Base-by-base conservation (phyloP, 2,329 filamentous ascomycete species). In the Fusarium dlaminii region DNA sequence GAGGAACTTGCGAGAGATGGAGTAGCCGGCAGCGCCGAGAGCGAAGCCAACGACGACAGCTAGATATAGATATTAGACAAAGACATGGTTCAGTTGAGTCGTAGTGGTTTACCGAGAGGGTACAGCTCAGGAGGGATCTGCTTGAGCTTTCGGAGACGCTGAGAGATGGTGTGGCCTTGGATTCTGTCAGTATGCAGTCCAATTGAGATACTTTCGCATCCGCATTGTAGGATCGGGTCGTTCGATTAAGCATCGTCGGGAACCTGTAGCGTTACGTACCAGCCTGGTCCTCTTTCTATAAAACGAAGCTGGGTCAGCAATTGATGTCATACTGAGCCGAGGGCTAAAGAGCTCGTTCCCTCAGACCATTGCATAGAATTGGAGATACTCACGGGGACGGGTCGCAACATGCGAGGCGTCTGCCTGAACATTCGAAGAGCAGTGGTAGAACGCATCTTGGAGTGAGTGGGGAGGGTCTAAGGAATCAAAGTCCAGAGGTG, bases 151-250 rank as follows among this genome's bases (percentile, higher is more conserved):
- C 95, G 93, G 80, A 99, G 89, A 83, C 96, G 94, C 88, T 98
- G 96, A 77, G 96, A 98, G 85, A 98, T 91, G 80, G 96, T 98
- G 88, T 98, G 96, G 83, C 94, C 96, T 99, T 75, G 66, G 51
- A 72, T 77, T 56, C 75, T 76, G 77, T 76, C 74, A 75, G 75
- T 75, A 49, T 48, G 45, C 46, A 56, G 55, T 42, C 66, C 66
- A 59, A 76, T 77, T 77, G 75, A 67, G 40, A 52, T 20, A 30
- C 46, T 60, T 63, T 59, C 59, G 46, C 70, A 45, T 59, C 58
- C 43, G 43, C 51, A 52, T 64, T 34, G 67, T 56, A 52, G 62
- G 43, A 34, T 75, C 70, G 71, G 55, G 69, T 68, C 56, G 52
- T 51, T 56, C 55, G 58, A 67, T 67, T 45, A 62, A 68, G 65